Percentiles rank a stretch among this genome's conserved stretches.
These are phyloP conservation scores for Penicilliopsis zonata DNA, from an alignment of 495 filamentous ascomycete genomes.

Conservation along the genomic window DNA sequence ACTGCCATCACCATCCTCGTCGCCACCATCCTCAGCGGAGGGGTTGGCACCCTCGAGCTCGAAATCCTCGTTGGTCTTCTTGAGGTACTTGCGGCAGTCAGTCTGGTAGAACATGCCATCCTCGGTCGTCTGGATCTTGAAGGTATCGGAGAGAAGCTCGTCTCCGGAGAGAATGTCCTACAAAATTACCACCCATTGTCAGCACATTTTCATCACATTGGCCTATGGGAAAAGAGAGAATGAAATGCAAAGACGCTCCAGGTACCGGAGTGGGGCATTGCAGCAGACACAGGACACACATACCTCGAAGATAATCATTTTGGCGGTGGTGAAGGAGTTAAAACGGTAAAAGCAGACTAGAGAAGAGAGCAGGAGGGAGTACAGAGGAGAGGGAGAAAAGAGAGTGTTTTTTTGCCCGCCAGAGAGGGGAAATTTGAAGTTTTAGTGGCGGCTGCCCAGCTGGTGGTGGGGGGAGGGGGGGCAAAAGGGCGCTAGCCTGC, in stretches of 20 bases:
- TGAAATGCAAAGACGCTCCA: neutral
- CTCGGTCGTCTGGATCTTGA: slow-evolving; percentile 49
- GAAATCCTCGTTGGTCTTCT: slow-evolving; percentile 58
- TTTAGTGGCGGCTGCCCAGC: slow-evolving; percentile 18
- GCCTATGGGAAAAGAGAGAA: slow-evolving; percentile 1
- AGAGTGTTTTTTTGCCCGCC: slow-evolving; percentile 10
- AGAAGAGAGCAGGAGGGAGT: slow-evolving; percentile 9
- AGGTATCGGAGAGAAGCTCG: slow-evolving; percentile 94
- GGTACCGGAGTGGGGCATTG: slow-evolving; percentile 1
- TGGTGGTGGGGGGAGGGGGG: slow-evolving; percentile 9
- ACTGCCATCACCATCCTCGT: slow-evolving; percentile 45
- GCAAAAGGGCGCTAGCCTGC: slow-evolving; percentile 7
- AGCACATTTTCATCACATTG: too few relatives aligned
- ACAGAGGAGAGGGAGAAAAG: slow-evolving; percentile 17
- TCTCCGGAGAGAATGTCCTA: slow-evolving; percentile 86
- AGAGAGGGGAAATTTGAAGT: slow-evolving; percentile 20
- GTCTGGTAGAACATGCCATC: slow-evolving; percentile 73
- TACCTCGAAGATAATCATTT: slow-evolving; percentile 89
- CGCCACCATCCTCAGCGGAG: slow-evolving; percentile 83
- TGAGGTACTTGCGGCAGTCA: slow-evolving; percentile 78
- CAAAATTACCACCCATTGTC: too few relatives aligned
- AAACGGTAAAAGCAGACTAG: slow-evolving; percentile 7
- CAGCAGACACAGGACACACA: slow-evolving; percentile 8
- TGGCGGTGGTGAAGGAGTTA: slow-evolving; percentile 23
- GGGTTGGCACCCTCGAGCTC: slow-evolving; percentile 95